phyloP scores from a whole-genome alignment of 805 yeast genomes.

The Saccharomycopsis lassenensis region DNA sequence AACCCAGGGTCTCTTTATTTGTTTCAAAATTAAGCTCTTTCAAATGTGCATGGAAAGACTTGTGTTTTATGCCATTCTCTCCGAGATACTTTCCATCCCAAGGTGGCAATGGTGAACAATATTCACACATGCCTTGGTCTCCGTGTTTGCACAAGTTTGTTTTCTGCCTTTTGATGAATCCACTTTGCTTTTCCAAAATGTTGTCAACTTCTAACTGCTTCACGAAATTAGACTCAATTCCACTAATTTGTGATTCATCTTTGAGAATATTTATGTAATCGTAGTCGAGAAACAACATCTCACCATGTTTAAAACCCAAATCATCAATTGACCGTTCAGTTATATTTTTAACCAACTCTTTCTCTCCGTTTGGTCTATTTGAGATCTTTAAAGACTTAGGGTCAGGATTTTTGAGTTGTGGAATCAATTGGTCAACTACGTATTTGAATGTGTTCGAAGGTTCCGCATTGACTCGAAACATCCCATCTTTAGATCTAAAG shows the following conservation, averaged over 20 bases:
- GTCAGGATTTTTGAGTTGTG: constrained; percentile 24
- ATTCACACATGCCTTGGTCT: constrained; percentile 95
- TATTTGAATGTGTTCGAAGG: constrained; percentile 32
- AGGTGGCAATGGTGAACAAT: constrained; percentile 92
- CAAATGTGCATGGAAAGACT: constrained; percentile 75
- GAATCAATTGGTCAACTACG: constrained; percentile 32
- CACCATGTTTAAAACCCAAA: constrained; percentile 41
- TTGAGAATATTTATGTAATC: constrained; percentile 15
- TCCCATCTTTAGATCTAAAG: constrained; percentile 78
- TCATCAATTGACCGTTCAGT: constrained; percentile 25
- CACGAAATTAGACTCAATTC: constrained; percentile 18
- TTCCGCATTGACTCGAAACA: constrained; percentile 53
- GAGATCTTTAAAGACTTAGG: constrained; percentile 30
- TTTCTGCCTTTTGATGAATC: constrained; percentile 56
- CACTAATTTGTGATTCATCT: background rate
- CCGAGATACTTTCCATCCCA: constrained; percentile 76
- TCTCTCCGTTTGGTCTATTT: constrained; percentile 34
- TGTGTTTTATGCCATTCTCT: constrained; percentile 72
- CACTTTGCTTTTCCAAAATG: constrained; percentile 51
- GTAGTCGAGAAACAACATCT: constrained; percentile 39
- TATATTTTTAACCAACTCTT: constrained; percentile 30
- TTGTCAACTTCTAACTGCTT: constrained; percentile 60
- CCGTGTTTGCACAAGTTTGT: constrained; percentile 73
- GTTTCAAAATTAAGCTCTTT: constrained; percentile 58
- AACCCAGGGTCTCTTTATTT: constrained; percentile 46